phyloP scores from a whole-genome alignment of 2,329 filamentous ascomycete genomes.

The Byssochlamys sp. region DNA sequence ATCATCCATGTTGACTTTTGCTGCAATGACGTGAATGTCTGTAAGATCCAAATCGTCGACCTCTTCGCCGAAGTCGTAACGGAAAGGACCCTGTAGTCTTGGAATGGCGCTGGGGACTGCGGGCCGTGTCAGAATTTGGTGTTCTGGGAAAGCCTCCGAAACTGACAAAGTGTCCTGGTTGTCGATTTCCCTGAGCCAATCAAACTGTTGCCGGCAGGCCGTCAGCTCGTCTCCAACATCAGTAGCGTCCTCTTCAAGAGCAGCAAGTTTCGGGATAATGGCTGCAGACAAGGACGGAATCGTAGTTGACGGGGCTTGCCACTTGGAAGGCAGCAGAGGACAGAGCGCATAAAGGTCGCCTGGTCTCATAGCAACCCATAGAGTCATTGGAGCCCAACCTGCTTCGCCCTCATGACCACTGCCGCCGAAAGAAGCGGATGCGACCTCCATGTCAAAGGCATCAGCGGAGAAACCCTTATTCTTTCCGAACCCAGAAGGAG shows the following conservation, averaged over 20 bases:
- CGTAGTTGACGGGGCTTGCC: slow-evolving; percentile 66
- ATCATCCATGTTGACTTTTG: slow-evolving; percentile 43
- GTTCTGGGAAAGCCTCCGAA: slow-evolving; percentile 29
- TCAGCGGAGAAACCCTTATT: slow-evolving; percentile 82
- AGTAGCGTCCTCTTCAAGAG: slow-evolving; percentile 31
- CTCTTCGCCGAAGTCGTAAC: slow-evolving; percentile 40
- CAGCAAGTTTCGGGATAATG: slow-evolving; percentile 61
- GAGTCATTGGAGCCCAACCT: slow-evolving; percentile 85
- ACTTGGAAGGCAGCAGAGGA: slow-evolving; percentile 76
- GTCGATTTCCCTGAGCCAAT: slow-evolving; percentile 50
- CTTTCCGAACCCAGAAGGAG: slow-evolving; percentile 61
- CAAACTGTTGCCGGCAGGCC: slow-evolving; percentile 46
- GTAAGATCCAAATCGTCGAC: slow-evolving; percentile 49
- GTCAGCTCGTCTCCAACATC: slow-evolving; percentile 38
- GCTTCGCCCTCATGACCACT: slow-evolving; percentile 48
- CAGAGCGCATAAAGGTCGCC: slow-evolving; percentile 91
- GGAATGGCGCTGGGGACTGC: slow-evolving; percentile 46
- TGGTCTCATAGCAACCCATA: slow-evolving; percentile 91
- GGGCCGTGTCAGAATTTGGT: slow-evolving; percentile 50
- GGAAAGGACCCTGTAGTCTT: slow-evolving; percentile 54
- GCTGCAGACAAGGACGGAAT: slow-evolving; percentile 75
- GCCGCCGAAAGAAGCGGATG: slow-evolving; percentile 81
- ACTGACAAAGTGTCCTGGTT: slow-evolving; percentile 41
- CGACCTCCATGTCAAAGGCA: slow-evolving; percentile 85
- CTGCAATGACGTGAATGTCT: slow-evolving; percentile 50